phyloP scores from a whole-genome alignment of 1,284 basidiomycete species.

The Meira nashicola region DNA sequence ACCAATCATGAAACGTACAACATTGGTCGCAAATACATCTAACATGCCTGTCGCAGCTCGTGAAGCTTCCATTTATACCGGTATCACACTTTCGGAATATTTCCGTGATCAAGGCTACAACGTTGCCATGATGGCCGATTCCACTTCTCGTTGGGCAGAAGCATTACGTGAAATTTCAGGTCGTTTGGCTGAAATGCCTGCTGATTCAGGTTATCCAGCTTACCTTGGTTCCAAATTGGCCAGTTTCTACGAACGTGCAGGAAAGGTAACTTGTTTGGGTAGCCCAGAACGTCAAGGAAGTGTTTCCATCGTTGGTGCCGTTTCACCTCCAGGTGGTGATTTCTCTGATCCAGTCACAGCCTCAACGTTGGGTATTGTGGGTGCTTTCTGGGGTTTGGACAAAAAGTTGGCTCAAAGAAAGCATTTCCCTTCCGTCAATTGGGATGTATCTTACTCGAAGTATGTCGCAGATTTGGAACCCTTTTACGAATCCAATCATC shows the following conservation, averaged over 20 bases:
- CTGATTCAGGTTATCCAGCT: slow-evolving; percentile 91
- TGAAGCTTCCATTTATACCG: slow-evolving; percentile 99
- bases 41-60: slow-evolving; percentile 99
- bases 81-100: slow-evolving; percentile 98
- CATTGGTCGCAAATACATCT: slow-evolving; percentile 96
- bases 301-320: slow-evolving; percentile 97
- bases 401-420: slow-evolving; percentile 96
- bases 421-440: slow-evolving; percentile 98
- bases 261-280: slow-evolving; percentile 87
- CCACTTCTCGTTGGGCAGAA: slow-evolving; percentile 98
- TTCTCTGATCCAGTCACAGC: slow-evolving; percentile 98
- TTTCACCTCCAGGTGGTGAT: slow-evolving; percentile 97
- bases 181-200: slow-evolving; percentile 98
- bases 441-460: slow-evolving; percentile 97
- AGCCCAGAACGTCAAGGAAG: slow-evolving; percentile 83
- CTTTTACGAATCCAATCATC: slow-evolving; percentile 79
- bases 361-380: slow-evolving; percentile 94
- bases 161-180: slow-evolving; percentile 98
- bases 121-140: slow-evolving; percentile 99
- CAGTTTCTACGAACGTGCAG: slow-evolving; percentile 98
- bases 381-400: slow-evolving; percentile 74
- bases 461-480: slow-evolving; percentile 92
- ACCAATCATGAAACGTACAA: slow-evolving; percentile 99
- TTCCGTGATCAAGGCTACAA: slow-evolving; percentile 98
- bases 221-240: slow-evolving; percentile 94